A percentile compares a stretch with the other conserved stretches of the same genome.
Conservation (phyloP, 805 yeast species). For the Suhomyces prunicola region DNA sequence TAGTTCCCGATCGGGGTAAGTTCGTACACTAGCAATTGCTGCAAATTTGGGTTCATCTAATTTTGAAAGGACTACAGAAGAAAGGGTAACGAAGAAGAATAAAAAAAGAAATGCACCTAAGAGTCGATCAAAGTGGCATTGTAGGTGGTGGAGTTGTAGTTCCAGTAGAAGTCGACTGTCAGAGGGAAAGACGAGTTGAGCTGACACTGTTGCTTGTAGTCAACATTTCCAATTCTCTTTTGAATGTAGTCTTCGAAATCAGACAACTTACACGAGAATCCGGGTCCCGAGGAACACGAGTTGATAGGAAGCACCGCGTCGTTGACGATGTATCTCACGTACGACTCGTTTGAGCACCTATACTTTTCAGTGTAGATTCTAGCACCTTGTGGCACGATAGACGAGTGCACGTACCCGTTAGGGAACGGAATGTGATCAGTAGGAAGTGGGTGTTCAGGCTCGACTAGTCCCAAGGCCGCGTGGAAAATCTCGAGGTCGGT, state of each 20-base stretch:
- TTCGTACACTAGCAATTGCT: not conserved
- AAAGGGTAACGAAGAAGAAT: not conserved
- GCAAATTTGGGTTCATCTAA: not conserved
- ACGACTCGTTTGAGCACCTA: conserved; percentile 26
- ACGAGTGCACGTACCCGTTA: conserved; percentile 42
- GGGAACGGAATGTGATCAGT: conserved; percentile 46
- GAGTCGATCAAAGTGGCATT: conserved; percentile 11
- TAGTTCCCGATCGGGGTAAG: not conserved
- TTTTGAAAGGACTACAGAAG: not conserved
- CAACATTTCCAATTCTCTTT: conserved; percentile 24
- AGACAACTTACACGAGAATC: conserved; percentile 39
- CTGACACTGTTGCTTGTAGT: conserved; percentile 28
- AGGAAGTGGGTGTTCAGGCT: conserved; percentile 42
- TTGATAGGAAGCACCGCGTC: conserved; percentile 39
- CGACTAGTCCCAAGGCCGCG: conserved; percentile 60
- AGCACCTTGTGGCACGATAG: conserved; percentile 41
- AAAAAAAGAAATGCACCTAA: not conserved
- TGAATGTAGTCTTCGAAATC: conserved; percentile 30
- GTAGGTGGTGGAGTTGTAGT: conserved; percentile 24
- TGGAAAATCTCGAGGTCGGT: conserved; percentile 59
- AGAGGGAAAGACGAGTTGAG: conserved; percentile 20
- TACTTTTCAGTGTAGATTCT: conserved; percentile 37
- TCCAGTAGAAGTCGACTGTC: conserved; percentile 41
- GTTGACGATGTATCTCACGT: conserved; percentile 38
- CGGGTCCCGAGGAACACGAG: conserved; percentile 38